Evolutionary conservation across 2,329 filamentous ascomycete species (phyloP), one percentile per base, ranked within the genome.

Genomic region (Drechslera avenae): DNA sequence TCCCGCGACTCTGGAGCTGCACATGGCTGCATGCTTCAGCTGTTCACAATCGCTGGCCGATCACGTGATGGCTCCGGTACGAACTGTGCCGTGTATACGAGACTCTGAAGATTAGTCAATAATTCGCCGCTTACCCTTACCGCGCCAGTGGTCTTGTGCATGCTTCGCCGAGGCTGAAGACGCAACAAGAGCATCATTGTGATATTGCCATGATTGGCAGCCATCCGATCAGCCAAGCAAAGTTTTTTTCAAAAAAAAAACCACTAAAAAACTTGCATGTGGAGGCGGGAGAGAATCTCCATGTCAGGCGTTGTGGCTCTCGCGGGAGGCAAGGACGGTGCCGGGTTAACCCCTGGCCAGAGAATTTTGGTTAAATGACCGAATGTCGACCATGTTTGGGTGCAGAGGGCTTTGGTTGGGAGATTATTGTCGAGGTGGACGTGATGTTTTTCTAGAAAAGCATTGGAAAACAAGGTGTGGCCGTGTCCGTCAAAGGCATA

Each of bases 121-220:
- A 48, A 52, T 57, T 53, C 50, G 52, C 43, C 51, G 57, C 56
- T 57, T 55, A 8, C 56, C 51, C 49, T 28, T 39, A 37, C 52
- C 12, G 36, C 42, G 53, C 49, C 52, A 54, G 48, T 39, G 39
- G 39, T 28, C 39, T 30, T 30, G 28, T 36, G 32, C 28, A 39
- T 48, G 28, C 17, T 19, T 31, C 16, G 39, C 32, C 39, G 21
- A 53, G 46, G 48, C 49, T 49, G 44, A 41, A 35, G 44, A 30
- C 9, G 32, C 50, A 52, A 40, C 28, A 44, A 50, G 31, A 48
- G 41, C 13, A 50, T 39, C 13, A 35, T 18, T 42, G 21, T 44
- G 35, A 45, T 41, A 26, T 39, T 23, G 40, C 36, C 26, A 35
- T 13, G 39, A 12, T 19, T 39, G 28, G 50, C 34, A 56, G 51